These are phyloP conservation scores for Suillus plorans DNA, from an alignment of 768 basidiomycete species.

Conservation along the genomic window DNA sequence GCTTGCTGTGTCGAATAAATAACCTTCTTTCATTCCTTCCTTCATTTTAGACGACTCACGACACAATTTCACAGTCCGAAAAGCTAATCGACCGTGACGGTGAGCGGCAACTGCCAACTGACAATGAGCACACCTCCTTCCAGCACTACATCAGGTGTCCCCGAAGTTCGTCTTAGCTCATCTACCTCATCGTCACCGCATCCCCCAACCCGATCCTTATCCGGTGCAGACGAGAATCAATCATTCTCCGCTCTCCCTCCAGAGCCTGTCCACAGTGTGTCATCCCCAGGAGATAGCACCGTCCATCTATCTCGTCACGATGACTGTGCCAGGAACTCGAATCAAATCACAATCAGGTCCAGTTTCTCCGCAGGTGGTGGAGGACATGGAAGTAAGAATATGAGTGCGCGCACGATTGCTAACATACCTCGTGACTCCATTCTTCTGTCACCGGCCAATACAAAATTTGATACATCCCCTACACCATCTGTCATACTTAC, in stretches of 20 bases:
- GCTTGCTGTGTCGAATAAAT: not conserved
- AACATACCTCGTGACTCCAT: not conserved
- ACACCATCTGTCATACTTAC: slow-evolving; percentile 3
- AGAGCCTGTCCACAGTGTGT: not conserved
- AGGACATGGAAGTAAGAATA: not conserved
- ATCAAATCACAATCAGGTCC: not conserved
- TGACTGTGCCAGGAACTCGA: not conserved
- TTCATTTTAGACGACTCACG: not conserved
- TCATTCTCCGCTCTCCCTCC: not conserved
- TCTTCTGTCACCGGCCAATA: not conserved
- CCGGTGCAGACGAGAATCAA: not conserved
- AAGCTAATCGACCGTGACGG: not conserved
- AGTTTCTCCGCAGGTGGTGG: too few relatives aligned
- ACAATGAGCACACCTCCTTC: not conserved
- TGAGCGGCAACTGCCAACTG: not conserved
- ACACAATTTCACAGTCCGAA: not conserved
- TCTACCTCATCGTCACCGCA: not conserved
- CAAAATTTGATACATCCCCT: not conserved
- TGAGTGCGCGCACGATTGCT: not conserved
- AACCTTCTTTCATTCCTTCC: not conserved
- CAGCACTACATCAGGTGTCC: not conserved
- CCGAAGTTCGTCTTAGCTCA: not conserved
- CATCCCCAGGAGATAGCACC: not conserved
- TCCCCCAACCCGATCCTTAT: not conserved
- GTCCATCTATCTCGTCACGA: not conserved